Conservation (phyloP, 768 basidiomycete genomes). For the Leccinum broughii region DNA sequence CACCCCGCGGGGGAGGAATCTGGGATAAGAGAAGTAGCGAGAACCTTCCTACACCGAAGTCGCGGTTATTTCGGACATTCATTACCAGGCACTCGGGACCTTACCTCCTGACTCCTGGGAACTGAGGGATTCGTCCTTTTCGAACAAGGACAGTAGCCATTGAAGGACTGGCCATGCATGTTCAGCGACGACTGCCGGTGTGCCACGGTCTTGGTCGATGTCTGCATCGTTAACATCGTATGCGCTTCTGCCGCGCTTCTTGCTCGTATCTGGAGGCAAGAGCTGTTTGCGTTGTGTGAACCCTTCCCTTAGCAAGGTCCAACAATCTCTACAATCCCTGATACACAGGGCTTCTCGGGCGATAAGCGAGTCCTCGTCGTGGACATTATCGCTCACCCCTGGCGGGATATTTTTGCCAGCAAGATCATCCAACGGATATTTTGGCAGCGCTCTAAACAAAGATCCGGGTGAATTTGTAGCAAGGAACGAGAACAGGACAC, state of each 20-base stretch:
- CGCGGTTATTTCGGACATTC: slow-evolving; percentile 10
- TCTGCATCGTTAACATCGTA: slow-evolving; percentile 29
- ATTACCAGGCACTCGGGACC: slow-evolving; percentile 3
- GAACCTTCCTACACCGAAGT: slow-evolving; percentile 35
- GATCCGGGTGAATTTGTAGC: slow-evolving; percentile 55
- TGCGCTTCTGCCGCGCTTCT: slow-evolving; percentile 35
- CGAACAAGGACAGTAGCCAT: slow-evolving; percentile 67
- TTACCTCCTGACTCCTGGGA: slow-evolving; percentile 33
- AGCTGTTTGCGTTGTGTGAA: slow-evolving; percentile 43
- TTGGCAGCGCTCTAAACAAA: slow-evolving; percentile 56
- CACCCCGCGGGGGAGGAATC: slow-evolving; percentile 54
- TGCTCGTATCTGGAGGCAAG: slow-evolving; percentile 17
- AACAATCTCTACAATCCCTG: slow-evolving; percentile 52
- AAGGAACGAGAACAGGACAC: slow-evolving; percentile 54
- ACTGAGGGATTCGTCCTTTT: slow-evolving; percentile 55
- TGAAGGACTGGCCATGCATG: slow-evolving; percentile 73
- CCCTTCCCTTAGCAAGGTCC: slow-evolving; percentile 60
- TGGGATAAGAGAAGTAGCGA: slow-evolving; percentile 59
- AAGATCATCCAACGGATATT: slow-evolving; percentile 36
- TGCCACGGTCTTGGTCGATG: slow-evolving; percentile 19
- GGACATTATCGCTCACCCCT: slow-evolving; percentile 30
- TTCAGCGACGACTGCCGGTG: slow-evolving; percentile 46
- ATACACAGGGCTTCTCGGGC: slow-evolving; percentile 56
- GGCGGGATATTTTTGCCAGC: slow-evolving; percentile 4
- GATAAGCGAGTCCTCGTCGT: slow-evolving; percentile 55